Percentiles rank a stretch among this genome's conserved stretches.
phyloP scores from a whole-genome alignment of 345 rosid genomes.

The Pistacia vera region DNA sequence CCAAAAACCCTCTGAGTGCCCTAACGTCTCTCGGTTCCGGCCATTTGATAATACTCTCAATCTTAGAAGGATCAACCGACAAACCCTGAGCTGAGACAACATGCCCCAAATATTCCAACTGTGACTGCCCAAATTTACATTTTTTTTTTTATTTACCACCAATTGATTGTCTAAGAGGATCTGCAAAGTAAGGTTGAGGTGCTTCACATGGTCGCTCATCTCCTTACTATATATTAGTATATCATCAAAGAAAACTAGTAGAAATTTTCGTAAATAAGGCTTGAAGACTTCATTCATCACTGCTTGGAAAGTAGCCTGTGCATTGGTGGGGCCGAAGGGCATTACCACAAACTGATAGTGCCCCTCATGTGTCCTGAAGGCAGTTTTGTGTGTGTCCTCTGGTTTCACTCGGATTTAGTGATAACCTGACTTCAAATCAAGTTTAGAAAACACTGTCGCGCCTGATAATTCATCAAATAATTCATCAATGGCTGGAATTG shows the following conservation, averaged over 20 bases:
- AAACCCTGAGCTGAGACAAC: background rate
- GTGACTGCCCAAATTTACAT: background rate
- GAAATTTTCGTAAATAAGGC: background rate
- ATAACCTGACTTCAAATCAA: too few relatives aligned
- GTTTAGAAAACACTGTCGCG: too few relatives aligned
- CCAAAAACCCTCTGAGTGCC: too few relatives aligned
- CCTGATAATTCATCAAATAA: too few relatives aligned
- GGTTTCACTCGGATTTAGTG: too few relatives aligned
- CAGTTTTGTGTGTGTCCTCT: too few relatives aligned
- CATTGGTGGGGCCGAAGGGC: too few relatives aligned
- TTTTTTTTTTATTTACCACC: background rate
- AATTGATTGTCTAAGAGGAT: background rate
- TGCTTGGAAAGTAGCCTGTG: too few relatives aligned
- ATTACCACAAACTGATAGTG: too few relatives aligned
- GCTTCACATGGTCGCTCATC: background rate
- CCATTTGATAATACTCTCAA: too few relatives aligned
- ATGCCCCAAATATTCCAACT: background rate
- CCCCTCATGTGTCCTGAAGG: too few relatives aligned
- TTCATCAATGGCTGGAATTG: background rate
- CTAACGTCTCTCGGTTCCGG: too few relatives aligned
- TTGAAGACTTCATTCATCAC: background rate
- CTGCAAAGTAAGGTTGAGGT: background rate
- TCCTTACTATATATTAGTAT: background rate
- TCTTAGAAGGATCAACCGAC: background rate
- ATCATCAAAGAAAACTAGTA: constrained; percentile 16